Conservation (phyloP, 805 yeast genomes). For the Lipomyces spencermartinsiae region DNA sequence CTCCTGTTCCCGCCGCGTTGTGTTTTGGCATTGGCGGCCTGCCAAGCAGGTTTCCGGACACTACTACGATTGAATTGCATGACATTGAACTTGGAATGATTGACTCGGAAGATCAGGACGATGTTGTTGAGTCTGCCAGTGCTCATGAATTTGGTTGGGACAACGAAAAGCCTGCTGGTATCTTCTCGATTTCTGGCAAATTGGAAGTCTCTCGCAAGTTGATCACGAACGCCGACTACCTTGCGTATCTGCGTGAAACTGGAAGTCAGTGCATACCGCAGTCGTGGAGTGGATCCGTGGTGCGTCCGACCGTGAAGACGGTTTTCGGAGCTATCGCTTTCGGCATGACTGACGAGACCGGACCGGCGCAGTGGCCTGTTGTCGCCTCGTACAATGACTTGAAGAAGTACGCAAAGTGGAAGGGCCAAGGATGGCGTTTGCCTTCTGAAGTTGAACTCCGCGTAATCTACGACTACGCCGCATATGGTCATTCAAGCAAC, state of each 20-base stretch:
- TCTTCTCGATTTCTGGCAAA: background rate
- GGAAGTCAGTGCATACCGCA: conserved; percentile 21
- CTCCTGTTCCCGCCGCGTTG: conserved; percentile 25
- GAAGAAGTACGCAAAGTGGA: conserved; percentile 22
- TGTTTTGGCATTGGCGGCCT: background rate
- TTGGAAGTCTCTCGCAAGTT: conserved; percentile 32
- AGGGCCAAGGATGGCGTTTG: conserved; percentile 35
- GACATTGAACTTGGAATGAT: conserved; percentile 26
- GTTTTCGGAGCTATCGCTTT: conserved; percentile 30
- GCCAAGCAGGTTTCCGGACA: background rate
- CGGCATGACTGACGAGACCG: conserved; percentile 11
- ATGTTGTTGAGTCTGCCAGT: background rate
- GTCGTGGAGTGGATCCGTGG: conserved; percentile 31
- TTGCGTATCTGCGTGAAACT: conserved; percentile 15
- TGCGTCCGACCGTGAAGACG: conserved; percentile 30
- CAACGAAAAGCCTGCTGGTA: conserved; percentile 38
- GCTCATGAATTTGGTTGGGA: conserved; percentile 37
- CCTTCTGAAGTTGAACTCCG: conserved; percentile 37
- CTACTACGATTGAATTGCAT: background rate
- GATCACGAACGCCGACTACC: conserved; percentile 36
- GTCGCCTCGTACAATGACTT: conserved; percentile 37
- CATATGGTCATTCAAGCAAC: background rate
- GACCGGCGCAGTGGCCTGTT: conserved; percentile 37
- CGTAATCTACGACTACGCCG: conserved; percentile 31
- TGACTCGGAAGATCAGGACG: conserved; percentile 20